A percentile compares a stretch with the other conserved stretches of the same genome.
Conservation (phyloP, 1,139 yeast species). For the Blastobotrys aristatus region DNA sequence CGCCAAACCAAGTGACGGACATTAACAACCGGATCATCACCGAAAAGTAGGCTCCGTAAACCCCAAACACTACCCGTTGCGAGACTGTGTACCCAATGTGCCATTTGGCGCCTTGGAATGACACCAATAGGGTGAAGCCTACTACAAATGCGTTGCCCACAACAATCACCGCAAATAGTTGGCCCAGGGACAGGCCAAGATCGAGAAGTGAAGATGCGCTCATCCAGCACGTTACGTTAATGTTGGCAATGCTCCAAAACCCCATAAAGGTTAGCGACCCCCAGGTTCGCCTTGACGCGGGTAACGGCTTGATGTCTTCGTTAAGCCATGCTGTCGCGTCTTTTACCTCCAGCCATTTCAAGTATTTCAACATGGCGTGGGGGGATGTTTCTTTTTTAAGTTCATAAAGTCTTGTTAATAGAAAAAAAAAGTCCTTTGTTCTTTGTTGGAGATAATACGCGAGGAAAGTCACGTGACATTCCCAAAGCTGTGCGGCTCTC, state of each 20-base stretch:
- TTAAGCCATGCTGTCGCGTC: conserved; percentile 6
- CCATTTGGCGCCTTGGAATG: conserved; percentile 31
- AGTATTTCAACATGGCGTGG: no score
- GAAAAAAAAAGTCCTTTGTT: no score
- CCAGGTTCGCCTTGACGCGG: conserved; percentile 28
- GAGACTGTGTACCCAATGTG: conserved; percentile 33
- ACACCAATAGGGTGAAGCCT: conserved; percentile 23
- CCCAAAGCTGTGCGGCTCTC: no score
- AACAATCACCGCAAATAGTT: conserved; percentile 36
- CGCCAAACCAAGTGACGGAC: conserved; percentile 33
- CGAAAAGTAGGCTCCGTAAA: conserved; percentile 29
- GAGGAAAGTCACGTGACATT: no score
- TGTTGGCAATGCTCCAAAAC: conserved; percentile 22
- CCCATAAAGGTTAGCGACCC: conserved; percentile 21
- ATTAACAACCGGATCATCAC: conserved; percentile 27
- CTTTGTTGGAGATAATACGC: no score
- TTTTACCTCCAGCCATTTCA: not conserved
- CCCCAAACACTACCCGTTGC: conserved; percentile 30
- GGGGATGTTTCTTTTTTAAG: no score
- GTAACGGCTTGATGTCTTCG: conserved; percentile 27
- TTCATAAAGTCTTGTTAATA: no score
- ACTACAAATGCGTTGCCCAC: conserved; percentile 26
- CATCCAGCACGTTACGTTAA: conserved; percentile 27
- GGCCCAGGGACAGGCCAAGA: conserved; percentile 32
- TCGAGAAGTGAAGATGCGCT: conserved; percentile 27